These are phyloP conservation scores for Pythium vanterpoolii DNA, from an alignment of 352 stramenopile genomes.

Conservation along the genomic window DNA sequence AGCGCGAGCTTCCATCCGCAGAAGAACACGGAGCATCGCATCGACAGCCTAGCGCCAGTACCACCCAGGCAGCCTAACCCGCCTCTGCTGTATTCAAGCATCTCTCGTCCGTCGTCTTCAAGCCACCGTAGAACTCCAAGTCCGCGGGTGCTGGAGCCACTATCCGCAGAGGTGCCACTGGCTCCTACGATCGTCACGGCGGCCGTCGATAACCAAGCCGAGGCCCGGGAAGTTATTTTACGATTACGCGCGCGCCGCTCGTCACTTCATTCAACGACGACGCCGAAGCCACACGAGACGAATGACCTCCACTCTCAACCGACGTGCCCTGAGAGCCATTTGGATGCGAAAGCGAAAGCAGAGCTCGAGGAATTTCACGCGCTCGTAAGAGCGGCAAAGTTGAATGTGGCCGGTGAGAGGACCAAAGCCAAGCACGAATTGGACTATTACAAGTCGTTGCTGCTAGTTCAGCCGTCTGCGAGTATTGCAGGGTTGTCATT, in stretches of 20 bases:
- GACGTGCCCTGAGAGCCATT: slow-evolving; percentile 13
- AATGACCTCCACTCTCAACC: neutral
- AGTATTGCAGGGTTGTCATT: neutral
- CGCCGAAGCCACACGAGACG: neutral
- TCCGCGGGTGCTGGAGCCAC: slow-evolving; percentile 18
- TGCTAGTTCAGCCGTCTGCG: slow-evolving; percentile 24
- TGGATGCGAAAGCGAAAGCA: slow-evolving; percentile 30
- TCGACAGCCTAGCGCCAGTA: slow-evolving; percentile 15
- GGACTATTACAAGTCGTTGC: slow-evolving; percentile 49
- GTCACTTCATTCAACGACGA: neutral
- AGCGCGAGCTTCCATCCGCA: slow-evolving; percentile 37
- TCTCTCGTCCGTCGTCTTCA: slow-evolving; percentile 4
- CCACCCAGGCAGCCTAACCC: slow-evolving; percentile 11
- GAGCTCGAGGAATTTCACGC: slow-evolving; percentile 56
- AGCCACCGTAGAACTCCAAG: slow-evolving; percentile 13
- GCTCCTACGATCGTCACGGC: neutral
- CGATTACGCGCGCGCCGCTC: slow-evolving; percentile 21
- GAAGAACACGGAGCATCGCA: slow-evolving; percentile 17
- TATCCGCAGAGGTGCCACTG: neutral
- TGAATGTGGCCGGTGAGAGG: slow-evolving; percentile 30
- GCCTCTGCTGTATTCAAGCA: neutral
- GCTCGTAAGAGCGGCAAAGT: slow-evolving; percentile 44
- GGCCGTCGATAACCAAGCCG: slow-evolving; percentile 15
- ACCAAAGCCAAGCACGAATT: slow-evolving; percentile 46
- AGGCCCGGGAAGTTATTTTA: slow-evolving; percentile 24